Conservation (phyloP, 1,284 basidiomycete genomes). For the Wolfiporia cocos region DNA sequence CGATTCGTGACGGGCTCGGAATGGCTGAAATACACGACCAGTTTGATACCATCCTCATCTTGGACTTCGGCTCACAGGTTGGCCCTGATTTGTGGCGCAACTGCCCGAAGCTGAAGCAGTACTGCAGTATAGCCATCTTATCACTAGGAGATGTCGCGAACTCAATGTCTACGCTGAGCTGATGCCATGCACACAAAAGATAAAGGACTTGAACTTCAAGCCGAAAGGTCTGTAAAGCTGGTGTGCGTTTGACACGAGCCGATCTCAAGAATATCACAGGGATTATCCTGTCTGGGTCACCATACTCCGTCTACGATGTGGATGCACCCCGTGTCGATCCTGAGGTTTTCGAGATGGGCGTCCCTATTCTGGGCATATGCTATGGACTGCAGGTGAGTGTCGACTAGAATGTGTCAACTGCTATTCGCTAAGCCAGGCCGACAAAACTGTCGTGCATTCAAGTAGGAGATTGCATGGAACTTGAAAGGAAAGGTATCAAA, state of each 20-base stretch:
- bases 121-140: constrained; percentile 91
- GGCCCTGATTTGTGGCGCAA: constrained; percentile 11
- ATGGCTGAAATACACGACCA: constrained; percentile 91
- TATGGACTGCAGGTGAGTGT: constrained; percentile 85
- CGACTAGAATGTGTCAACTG: neutral
- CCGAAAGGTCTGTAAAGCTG: constrained; percentile 70
- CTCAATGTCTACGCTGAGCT: constrained; percentile 98
- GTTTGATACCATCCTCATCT: constrained; percentile 94
- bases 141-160: constrained; percentile 97
- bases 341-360: constrained; percentile 85
- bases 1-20: no score
- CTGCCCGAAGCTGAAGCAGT: constrained; percentile 10
- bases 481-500: constrained; percentile 85
- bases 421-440: no score
- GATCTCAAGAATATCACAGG: constrained; percentile 43
- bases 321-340: constrained; percentile 95
- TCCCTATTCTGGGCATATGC: constrained; percentile 96
- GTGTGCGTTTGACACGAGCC: neutral
- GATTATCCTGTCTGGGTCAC: constrained; percentile 96
- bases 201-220: constrained; percentile 87
- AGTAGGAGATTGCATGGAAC: constrained; percentile 89
- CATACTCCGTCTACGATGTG: constrained; percentile 95
- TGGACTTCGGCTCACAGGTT: constrained; percentile 98
- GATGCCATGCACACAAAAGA: constrained; percentile 93
- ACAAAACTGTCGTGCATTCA: constrained; percentile 1